Base-by-base conservation (phyloP, 2,329 filamentous ascomycete species). In the Pseudogymnoascus sp. region DNA sequence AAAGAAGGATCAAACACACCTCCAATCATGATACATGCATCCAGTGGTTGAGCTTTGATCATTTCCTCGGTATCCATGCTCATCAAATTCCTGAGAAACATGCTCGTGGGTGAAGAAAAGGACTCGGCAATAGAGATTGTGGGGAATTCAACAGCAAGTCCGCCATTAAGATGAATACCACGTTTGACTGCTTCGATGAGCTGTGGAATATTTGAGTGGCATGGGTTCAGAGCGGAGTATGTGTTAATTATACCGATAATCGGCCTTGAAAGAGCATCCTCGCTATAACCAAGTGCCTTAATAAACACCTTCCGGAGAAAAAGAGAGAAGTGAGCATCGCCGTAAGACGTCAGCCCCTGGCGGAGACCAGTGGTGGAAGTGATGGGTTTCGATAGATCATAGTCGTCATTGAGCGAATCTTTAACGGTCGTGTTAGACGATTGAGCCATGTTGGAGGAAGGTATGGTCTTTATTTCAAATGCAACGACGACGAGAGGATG, bases 51-150 rank as follows among this genome's bases (percentile, higher is more conserved):
- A 0, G 87, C 88, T 46, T 78, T 78, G 62, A 90, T 85, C 88
- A 91, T 91, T 76, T 91, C 88, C 72, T 91, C 88, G 0, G 88
- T 91, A 70, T 91, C 88, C 86, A 91, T 89, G 67, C 85, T 87
- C 88, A 91, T 91, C 63, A 91, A 70, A 67, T 91, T 91, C 33
- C 88, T 75, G 59, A 91, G 70, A 63, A 85, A 90, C 88, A 91
- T 90, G 75, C 87, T 90, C 4, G 88, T 90, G 2, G 88, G 88
- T 50, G 81, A 78, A 0, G 88, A 80, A 70, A 91, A 91, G 2
- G 79, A 82, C 77, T 91, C 88, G 67, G 88, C 85, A 0, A 91
- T 71, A 66, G 85, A 89, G 62, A 91, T 90, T 0, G 88, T 91
- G 0, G 88, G 88, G 67, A 91, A 91, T 38, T 90, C 87, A 21